Evolutionary conservation across 1,284 basidiomycete genomes (phyloP).

Genomic region (Phellopilus nigrolimitatus): DNA sequence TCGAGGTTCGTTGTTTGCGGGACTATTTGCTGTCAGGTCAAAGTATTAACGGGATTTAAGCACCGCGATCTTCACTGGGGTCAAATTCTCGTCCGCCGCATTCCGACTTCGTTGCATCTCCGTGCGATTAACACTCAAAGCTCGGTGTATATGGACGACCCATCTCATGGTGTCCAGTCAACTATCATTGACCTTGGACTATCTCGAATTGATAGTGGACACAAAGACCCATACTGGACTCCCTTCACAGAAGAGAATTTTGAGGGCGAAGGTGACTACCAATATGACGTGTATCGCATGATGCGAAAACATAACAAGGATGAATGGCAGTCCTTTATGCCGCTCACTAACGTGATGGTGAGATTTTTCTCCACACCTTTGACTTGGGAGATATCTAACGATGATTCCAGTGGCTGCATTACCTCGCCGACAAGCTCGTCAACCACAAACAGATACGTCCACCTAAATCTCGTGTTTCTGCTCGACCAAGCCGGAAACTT

Average conservation of each 20-base stretch:
- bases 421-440: conserved; percentile 68
- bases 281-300: conserved; percentile 92
- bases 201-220: conserved; percentile 66
- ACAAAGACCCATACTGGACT: conserved; percentile 59
- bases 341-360: conserved; percentile 88
- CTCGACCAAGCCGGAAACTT: conserved; percentile 26
- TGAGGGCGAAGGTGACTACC: conserved; percentile 85
- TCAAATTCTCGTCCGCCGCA: conserved; percentile 81
- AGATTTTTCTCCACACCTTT: conserved; percentile 25
- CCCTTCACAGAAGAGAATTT: conserved; percentile 79
- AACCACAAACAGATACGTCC: conserved; percentile 59
- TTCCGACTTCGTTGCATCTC: conserved; percentile 28
- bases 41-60: conserved; percentile 37
- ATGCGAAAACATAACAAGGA: conserved; percentile 64
- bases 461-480: conserved; percentile 28
- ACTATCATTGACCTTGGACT: conserved; percentile 95
- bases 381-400: neutral
- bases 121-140: conserved; percentile 30
- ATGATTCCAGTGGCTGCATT: conserved; percentile 72
- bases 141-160: conserved; percentile 53
- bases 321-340: conserved; percentile 71
- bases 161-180: conserved; percentile 56
- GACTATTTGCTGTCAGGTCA: neutral
- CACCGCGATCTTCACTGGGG: conserved; percentile 98
- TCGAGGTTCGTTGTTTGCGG: conserved; percentile 66